Percentiles rank a stretch among this genome's conserved stretches.
These are phyloP conservation scores for Coniochaeta hoffmannii DNA, from an alignment of 2,329 filamentous ascomycete species.

Conservation along the genomic window DNA sequence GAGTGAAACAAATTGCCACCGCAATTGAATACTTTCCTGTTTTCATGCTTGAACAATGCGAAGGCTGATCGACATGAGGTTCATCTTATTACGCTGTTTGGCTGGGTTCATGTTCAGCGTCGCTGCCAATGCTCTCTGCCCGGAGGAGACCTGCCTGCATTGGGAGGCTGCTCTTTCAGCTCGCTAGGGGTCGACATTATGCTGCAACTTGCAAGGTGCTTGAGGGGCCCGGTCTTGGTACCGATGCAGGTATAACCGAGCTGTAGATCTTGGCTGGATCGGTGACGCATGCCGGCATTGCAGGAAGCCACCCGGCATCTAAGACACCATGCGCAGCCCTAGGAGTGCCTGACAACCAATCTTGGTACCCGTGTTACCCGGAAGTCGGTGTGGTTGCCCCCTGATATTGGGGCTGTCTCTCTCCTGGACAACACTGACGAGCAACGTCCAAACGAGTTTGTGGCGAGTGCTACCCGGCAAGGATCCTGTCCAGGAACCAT, in stretches of 20 bases:
- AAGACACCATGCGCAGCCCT: background rate
- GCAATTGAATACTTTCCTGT: background rate
- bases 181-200: background rate
- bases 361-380: constrained; percentile 1
- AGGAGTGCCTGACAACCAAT: background rate
- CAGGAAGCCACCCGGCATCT: background rate
- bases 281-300: constrained; percentile 1
- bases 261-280: constrained; percentile 3
- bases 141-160: background rate
- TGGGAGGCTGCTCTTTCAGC: background rate
- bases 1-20: background rate
- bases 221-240: background rate
- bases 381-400: constrained; percentile 1
- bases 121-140: background rate
- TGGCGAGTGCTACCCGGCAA: background rate
- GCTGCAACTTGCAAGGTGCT: background rate
- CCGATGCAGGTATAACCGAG: background rate
- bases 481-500: background rate
- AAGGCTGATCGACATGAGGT: background rate
- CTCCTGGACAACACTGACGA: background rate
- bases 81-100: background rate
- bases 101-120: background rate
- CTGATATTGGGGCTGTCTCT: background rate
- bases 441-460: background rate
- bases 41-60: background rate